Base-by-base conservation (phyloP, 2,329 filamentous ascomycete genomes). In the Beauveria sp. region DNA sequence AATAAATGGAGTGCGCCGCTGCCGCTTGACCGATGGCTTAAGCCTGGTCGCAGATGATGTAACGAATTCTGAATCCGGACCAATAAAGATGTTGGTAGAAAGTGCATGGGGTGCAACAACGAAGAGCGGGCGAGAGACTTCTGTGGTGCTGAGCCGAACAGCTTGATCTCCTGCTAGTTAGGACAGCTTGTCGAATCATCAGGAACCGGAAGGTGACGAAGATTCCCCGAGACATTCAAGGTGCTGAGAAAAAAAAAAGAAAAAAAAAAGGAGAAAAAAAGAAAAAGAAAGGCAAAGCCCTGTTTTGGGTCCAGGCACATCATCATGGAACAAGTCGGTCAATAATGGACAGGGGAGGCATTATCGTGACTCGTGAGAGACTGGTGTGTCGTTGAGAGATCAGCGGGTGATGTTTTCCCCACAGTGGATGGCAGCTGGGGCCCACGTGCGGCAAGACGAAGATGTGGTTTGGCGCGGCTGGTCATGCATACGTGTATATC, bases 361-460 rank as follows among this genome's bases (percentile, higher is more conserved):
- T 47, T 26, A 14, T 47, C 12, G 34, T 38, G 14, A 5, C 34
- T 38, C 12, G 34, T 38, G 34, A 6, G 34, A 38, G 34, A 38
- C 34, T 38, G 12, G 34, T 38, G 12, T 38, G 30, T 49, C 55
- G 38, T 57, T 34, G 49, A 18, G 30, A 38, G 34, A 14, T 38
- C 34, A 38, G 34, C 34, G 34, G 34, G 34, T 38, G 12, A 38
- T 16, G 34, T 38, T 12, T 26, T 5, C 56, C 46, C 56, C 56
- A 51, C 46, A 58, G 56, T 38, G 45, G 46, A 30, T 49, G 47
- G 50, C 30, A 7, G 22, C 20, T 24, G 24, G 58, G 62, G 55
- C 67, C 69, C 68, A 70, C 69, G 69, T 70, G 69, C 67, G 58
- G 63, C 56, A 65, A 66, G 61, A 45, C 63, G 68, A 67, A 68